A percentile compares a stretch with the other conserved stretches of the same genome.
Conservation (phyloP, 352 stramenopile species). For the Pythium pyrilobum region DNA sequence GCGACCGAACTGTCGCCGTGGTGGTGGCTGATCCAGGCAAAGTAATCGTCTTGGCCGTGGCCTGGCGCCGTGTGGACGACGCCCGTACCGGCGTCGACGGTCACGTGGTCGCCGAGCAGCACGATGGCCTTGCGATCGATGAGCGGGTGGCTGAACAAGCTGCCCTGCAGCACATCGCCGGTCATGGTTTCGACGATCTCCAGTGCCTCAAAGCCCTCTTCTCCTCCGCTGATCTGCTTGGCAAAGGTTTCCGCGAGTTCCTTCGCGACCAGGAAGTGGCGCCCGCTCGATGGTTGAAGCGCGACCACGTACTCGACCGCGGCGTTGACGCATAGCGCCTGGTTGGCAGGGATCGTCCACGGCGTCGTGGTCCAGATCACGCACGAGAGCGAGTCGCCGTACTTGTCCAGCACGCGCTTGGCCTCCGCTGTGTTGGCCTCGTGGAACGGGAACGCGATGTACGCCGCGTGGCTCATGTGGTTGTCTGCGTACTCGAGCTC, state of each 20-base stretch:
- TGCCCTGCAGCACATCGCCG: slow-evolving; percentile 46
- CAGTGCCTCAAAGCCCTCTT: slow-evolving; percentile 17
- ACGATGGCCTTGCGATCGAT: slow-evolving; percentile 76
- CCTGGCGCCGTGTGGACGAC: slow-evolving; percentile 98
- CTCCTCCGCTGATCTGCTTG: slow-evolving; percentile 8
- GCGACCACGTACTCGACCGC: slow-evolving; percentile 94
- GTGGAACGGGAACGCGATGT: slow-evolving; percentile 85
- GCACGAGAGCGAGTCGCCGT: slow-evolving; percentile 38
- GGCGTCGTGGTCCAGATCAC: slow-evolving; percentile 98
- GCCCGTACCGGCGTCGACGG: slow-evolving; percentile 95
- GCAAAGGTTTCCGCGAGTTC: slow-evolving; percentile 50
- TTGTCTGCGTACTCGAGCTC: slow-evolving; percentile 98
- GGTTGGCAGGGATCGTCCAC: slow-evolving; percentile 98
- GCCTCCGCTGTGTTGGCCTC: slow-evolving; percentile 8
- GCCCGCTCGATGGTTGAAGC: slow-evolving; percentile 19
- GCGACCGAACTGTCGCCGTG: slow-evolving; percentile 9
- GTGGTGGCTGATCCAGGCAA: slow-evolving; percentile 67
- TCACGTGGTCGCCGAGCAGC: slow-evolving; percentile 96
- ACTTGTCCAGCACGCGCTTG: slow-evolving; percentile 29
- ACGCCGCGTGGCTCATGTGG: slow-evolving; percentile 95
- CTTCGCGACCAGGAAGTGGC: slow-evolving; percentile 59
- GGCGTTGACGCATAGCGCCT: slow-evolving; percentile 95
- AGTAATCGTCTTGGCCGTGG: slow-evolving; percentile 97
- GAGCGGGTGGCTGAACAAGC: slow-evolving; percentile 87
- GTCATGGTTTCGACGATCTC: slow-evolving; percentile 59